Conservation (phyloP, 495 filamentous ascomycete species). For the Aspergillus homomorphus region DNA sequence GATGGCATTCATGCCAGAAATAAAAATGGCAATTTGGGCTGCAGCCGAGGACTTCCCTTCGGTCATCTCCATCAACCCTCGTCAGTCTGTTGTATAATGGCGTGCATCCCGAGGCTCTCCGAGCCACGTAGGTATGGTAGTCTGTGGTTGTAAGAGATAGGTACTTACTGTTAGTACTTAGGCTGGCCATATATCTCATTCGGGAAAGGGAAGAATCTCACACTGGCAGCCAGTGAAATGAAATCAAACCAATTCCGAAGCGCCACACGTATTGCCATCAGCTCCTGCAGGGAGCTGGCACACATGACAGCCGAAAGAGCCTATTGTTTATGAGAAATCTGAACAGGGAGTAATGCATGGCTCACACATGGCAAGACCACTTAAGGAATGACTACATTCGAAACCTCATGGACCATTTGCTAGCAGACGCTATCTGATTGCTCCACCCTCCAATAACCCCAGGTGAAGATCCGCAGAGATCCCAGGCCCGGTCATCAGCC, state of each 20-base stretch:
- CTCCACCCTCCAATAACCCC: constrained; percentile 15
- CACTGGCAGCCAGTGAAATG: background rate
- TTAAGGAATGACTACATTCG: constrained; percentile 1
- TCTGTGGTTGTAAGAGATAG: background rate
- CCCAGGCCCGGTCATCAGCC: constrained; percentile 17
- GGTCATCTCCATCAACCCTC: too few relatives aligned
- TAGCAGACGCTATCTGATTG: background rate
- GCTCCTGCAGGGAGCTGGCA: constrained; percentile 1
- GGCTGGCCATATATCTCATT: background rate
- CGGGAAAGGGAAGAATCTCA: background rate
- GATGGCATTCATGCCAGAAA: background rate
- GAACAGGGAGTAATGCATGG: background rate
- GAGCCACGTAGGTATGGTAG: background rate
- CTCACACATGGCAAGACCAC: background rate
- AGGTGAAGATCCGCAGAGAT: constrained; percentile 22
- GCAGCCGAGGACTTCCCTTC: background rate
- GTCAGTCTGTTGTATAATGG: too few relatives aligned
- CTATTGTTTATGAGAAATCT: background rate
- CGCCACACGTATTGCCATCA: background rate
- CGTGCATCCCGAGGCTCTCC: background rate
- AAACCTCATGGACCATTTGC: background rate
- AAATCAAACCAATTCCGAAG: background rate
- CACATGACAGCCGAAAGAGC: constrained; percentile 6
- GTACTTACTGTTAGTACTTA: background rate
- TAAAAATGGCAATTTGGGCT: background rate